These are phyloP conservation scores for Vickermania spadyakhi DNA, from an alignment of 208 protist species.

Conservation along the genomic window DNA sequence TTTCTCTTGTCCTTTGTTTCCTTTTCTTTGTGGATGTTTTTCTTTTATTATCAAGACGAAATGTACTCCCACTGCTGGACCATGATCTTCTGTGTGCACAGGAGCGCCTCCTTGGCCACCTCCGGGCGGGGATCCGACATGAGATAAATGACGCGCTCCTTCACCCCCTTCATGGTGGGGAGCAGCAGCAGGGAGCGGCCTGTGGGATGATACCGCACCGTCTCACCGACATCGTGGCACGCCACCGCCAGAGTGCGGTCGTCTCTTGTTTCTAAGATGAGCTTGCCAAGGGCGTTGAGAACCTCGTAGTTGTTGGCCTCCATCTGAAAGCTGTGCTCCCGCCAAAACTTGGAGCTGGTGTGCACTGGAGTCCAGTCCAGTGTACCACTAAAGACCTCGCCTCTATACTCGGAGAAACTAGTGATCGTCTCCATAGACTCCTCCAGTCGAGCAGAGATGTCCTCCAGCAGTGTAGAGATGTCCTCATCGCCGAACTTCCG, in stretches of 20 bases:
- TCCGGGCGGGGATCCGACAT: slow-evolving; percentile 76
- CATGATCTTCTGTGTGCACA: slow-evolving; percentile 92
- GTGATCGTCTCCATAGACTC: slow-evolving; percentile 85
- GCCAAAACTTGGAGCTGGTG: slow-evolving; percentile 91
- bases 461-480: slow-evolving; percentile 61
- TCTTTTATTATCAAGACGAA: too few species aligned
- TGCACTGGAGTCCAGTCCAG: slow-evolving; percentile 92
- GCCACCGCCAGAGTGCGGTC: slow-evolving; percentile 70
- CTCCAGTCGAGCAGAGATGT: slow-evolving; percentile 59
- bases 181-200: slow-evolving; percentile 72
- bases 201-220: slow-evolving; percentile 87
- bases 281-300: slow-evolving; percentile 72
- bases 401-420: slow-evolving; percentile 87
- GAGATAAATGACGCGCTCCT: slow-evolving; percentile 72
- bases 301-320: slow-evolving; percentile 89
- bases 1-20: too few species aligned
- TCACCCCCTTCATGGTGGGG: slow-evolving; percentile 62
- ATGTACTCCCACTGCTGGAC: slow-evolving; percentile 91
- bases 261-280: slow-evolving; percentile 55
- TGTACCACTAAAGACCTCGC: slow-evolving; percentile 78
- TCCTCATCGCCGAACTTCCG: slow-evolving; percentile 90
- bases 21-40: too few species aligned
- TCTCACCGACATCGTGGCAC: slow-evolving; percentile 90
- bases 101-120: slow-evolving; percentile 83
- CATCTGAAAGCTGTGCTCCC: slow-evolving; percentile 83